Conservation (phyloP, 2,329 filamentous ascomycete species). For the Neonectria punicea region DNA sequence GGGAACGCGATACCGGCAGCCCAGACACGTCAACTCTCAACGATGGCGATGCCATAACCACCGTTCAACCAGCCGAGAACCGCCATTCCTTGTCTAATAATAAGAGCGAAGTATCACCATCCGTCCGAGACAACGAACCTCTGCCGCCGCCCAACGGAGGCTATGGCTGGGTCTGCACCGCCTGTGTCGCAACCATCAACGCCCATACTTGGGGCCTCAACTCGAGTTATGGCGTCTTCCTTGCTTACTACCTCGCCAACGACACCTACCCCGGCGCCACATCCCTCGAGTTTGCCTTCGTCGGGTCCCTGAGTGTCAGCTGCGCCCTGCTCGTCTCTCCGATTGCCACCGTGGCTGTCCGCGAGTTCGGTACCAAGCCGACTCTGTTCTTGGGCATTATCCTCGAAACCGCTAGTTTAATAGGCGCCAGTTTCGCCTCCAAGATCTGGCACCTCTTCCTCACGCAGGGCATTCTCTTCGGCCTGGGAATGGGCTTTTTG, state of each 20-base stretch:
- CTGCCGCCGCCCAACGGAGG: slow-evolving; percentile 66
- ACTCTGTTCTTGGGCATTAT: slow-evolving; percentile 73
- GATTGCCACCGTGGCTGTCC: slow-evolving; percentile 69
- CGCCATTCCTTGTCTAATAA: slow-evolving; percentile 23
- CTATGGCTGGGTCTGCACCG: slow-evolving; percentile 61
- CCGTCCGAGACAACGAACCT: slow-evolving; percentile 29
- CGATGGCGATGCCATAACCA: slow-evolving; percentile 36
- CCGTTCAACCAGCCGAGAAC: slow-evolving; percentile 23
- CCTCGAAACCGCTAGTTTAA: slow-evolving; percentile 71
- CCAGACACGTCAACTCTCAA: slow-evolving; percentile 35
- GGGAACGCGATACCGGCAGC: slow-evolving; percentile 26
- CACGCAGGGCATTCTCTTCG: slow-evolving; percentile 79
- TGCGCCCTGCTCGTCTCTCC: slow-evolving; percentile 74
- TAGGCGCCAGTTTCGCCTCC: slow-evolving; percentile 75
- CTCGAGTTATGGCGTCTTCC: slow-evolving; percentile 60
- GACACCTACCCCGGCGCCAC: slow-evolving; percentile 71
- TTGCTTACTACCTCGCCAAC: slow-evolving; percentile 66
- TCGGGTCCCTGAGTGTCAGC: slow-evolving; percentile 62
- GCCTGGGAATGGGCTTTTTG: slow-evolving; percentile 80
- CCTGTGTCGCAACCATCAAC: slow-evolving; percentile 63
- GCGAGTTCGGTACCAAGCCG: slow-evolving; percentile 69
- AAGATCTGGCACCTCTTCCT: slow-evolving; percentile 82
- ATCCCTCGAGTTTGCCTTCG: slow-evolving; percentile 77
- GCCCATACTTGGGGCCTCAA: slow-evolving; percentile 82
- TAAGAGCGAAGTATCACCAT: slow-evolving; percentile 23